Evolutionary conservation across 768 basidiomycete genomes (phyloP).

Genomic region (Amanita pallidorosea): DNA sequence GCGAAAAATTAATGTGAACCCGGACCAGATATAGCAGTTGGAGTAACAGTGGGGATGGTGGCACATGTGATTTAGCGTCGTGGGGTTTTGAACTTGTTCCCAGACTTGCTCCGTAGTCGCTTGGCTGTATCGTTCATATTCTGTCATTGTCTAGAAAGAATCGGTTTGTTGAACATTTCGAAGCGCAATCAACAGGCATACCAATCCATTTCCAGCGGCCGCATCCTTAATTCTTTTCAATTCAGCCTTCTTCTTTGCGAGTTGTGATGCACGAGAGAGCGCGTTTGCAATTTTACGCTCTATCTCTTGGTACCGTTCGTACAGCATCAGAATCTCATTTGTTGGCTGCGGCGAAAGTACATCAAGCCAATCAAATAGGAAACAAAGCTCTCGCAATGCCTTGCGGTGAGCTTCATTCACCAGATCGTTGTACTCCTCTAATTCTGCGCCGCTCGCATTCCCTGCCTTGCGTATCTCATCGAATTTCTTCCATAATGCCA

Average conservation of each 20-base stretch:
- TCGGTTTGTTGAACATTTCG: too few relatives aligned
- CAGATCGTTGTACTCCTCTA: not conserved
- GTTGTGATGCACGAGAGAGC: slow-evolving; percentile 8
- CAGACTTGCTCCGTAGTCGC: too few relatives aligned
- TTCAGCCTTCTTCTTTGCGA: not conserved
- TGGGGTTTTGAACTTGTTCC: too few relatives aligned
- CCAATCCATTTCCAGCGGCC: too few relatives aligned
- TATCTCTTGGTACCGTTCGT: slow-evolving; percentile 7
- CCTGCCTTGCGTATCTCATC: not conserved
- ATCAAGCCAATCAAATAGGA: slow-evolving; percentile 9
- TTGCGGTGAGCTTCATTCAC: slow-evolving; percentile 1
- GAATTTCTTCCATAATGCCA: slow-evolving; percentile 6
- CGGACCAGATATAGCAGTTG: too few relatives aligned
- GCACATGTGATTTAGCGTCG: too few relatives aligned
- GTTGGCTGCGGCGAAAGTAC: slow-evolving; percentile 8
- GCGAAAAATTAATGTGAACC: too few relatives aligned
- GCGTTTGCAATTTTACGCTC: slow-evolving; percentile 6
- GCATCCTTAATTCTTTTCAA: not conserved
- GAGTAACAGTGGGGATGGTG: too few relatives aligned
- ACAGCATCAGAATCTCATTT: slow-evolving; percentile 7
- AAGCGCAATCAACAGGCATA: too few relatives aligned
- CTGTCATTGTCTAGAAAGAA: too few relatives aligned
- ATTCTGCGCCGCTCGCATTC: not conserved
- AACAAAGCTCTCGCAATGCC: slow-evolving; percentile 7
- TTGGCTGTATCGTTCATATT: too few relatives aligned